Evolutionary conservation across 2,329 filamentous ascomycete genomes (phyloP), one percentile per base, ranked within the genome.

Genomic region (Colletotrichum aenigma): DNA sequence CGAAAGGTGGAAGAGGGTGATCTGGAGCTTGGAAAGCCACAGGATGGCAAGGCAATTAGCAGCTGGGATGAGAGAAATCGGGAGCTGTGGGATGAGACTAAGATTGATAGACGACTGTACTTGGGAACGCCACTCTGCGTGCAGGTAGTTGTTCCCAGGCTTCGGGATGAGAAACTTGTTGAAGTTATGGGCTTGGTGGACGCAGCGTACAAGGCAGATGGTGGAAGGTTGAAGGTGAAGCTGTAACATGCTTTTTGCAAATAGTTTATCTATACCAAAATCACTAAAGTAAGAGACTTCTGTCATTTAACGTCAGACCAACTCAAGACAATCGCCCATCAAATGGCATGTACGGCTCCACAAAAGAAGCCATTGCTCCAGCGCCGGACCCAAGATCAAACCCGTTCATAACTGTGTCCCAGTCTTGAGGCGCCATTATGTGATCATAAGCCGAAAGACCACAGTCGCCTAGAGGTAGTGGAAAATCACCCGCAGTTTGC

Each of bases 31-130:
- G 70, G 70, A 4, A 62, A 16, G 28, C 43, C 65, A 12, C 74
- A 76, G 34, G 58, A 34, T 6, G 74, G 70, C 4, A 30, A 36
- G 28, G 43, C 36, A 2, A 18, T 74, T 8, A 58, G 64, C 7
- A 69, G 64, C 28, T 76, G 74, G 74, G 74, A 76, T 12, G 58
- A 65, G 48, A 69, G 64, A 4, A 69, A 68, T 24, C 70, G 74
- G 4, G 70, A 69, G 56, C 32, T 76, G 1, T 76, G 74, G 74
- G 70, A 76, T n/a, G 74, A 76, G 21, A 24, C 16, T 7, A 68
- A 69, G n/a, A 58, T 76, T 13, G 74, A 76, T 7, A 43, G 70
- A 18, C 52, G 16, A 18, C 4, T 74, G 3, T 76, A 76, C 6
- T 43, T 76, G 3, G 74, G 70, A 2, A 76, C 74, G n/a, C 64